Evolutionary conservation across 352 stramenopile species (phyloP), one percentile per base, ranked within the genome.

Genomic region (Globisporangium paroecandrum): DNA sequence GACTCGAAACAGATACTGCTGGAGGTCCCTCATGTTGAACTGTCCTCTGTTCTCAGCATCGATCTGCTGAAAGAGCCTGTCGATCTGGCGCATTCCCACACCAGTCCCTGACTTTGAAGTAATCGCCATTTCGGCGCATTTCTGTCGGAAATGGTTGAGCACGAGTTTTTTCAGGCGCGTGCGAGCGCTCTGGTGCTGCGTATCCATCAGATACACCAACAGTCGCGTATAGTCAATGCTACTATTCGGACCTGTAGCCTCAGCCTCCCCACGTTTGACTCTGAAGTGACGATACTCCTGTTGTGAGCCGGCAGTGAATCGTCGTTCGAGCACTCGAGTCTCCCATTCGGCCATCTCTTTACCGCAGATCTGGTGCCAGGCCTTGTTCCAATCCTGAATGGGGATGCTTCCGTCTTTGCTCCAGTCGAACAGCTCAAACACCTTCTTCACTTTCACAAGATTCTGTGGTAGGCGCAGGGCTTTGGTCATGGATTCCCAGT

Each of bases 341-440:
- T 85, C 70, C 79, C 82, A 90, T 13, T 77, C 70, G 0, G 49
- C 51, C 60, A 90, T 65, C 4, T 51, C 54, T n/a, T 41, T 59
- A 0, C 43, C 34, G 66, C 58, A 71, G 9, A 84, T 60, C 6
- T 77, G 53, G 0, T 77, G 72, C 69, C 79, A 90, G 0, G 72
- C 78, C 62, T 80, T 82, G 65, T 74, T 73, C 77, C 78, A 87
- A 59, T 90, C 82, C 1, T 77, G 65, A 10, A 61, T 58, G 20
- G 62, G 62, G 46, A 90, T 83, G 10, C 55, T 70, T 4, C 77
- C 79, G 12, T 77, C 54, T 7, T 64, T 62, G 4, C 83, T 49
- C 73, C 71, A 86, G 63, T 90, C 82, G 60, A 86, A 90, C 3
- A 71, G 64, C 58, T 83, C 71, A 0, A 90, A 69, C 1, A 72